Percentiles rank a stretch among this genome's conserved stretches.
Conservation (phyloP, 352 stramenopile species). For the Globisporangium uncinulatum region DNA sequence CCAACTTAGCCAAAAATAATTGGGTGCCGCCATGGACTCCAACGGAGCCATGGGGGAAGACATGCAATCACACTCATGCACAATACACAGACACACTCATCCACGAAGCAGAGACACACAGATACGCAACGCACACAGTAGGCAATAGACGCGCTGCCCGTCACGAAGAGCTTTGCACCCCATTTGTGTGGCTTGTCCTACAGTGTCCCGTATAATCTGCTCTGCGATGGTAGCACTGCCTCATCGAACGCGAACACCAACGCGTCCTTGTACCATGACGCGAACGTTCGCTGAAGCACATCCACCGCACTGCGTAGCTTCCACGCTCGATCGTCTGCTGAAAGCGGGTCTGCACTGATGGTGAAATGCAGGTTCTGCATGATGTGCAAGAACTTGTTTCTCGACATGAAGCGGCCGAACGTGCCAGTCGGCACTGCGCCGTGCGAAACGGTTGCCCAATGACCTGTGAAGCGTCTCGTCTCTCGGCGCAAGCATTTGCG, state of each 20-base stretch:
- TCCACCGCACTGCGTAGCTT: conserved; percentile 9
- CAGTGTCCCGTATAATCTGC: background rate
- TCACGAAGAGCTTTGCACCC: background rate
- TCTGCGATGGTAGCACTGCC: background rate
- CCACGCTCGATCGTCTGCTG: conserved; percentile 5
- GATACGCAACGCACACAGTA: background rate
- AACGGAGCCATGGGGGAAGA: background rate
- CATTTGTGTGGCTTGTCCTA: background rate
- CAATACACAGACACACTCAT: background rate
- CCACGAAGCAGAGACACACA: background rate
- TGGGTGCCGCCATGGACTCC: no score
- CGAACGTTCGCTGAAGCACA: conserved; percentile 6
- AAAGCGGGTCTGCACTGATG: conserved; percentile 4
- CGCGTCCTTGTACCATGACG: background rate
- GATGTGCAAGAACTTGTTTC: conserved; percentile 4
- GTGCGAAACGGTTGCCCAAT: no score
- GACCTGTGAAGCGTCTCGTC: no score
- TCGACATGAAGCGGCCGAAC: background rate
- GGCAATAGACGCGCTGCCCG: background rate
- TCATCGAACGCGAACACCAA: conserved; percentile 10
- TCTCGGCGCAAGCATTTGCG: no score
- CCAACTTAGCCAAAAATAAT: conserved; percentile 3
- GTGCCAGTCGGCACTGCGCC: background rate
- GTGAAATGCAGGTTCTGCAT: conserved; percentile 16
- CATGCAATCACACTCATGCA: background rate